These are phyloP conservation scores for Paratinospora sagittata DNA, from an alignment of 164 flowering plant species.

Conservation along the genomic window DNA sequence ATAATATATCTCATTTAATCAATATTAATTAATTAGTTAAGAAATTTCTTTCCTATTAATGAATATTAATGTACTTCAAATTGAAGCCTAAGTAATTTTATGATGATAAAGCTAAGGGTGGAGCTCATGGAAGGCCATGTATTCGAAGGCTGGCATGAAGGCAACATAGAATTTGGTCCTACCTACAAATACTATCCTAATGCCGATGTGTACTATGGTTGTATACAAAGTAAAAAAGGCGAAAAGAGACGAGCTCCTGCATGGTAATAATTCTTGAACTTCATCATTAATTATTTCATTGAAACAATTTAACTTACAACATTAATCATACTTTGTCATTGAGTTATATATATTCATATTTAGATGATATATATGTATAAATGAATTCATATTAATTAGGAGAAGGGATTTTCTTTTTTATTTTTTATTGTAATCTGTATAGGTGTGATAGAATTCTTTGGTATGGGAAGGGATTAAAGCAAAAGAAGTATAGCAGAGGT, in stretches of 20 bases:
- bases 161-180: slow-evolving; percentile 46
- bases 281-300: no score
- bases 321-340: no score
- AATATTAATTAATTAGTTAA: no score
- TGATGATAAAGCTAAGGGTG: slow-evolving; percentile 37
- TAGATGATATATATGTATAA: no score
- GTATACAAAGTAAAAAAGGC: slow-evolving; percentile 24
- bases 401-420: neutral
- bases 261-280: no score
- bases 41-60: neutral
- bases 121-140: slow-evolving; percentile 53
- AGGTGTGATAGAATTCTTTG: slow-evolving; percentile 39
- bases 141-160: slow-evolving; percentile 61
- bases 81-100: neutral
- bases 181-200: slow-evolving; percentile 55
- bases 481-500: slow-evolving; percentile 21
- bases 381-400: neutral
- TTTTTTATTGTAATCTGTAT: no score
- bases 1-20: no score
- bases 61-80: neutral
- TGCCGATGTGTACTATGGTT: slow-evolving; percentile 46
- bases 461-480: slow-evolving; percentile 31
- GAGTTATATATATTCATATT: no score
- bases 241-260: slow-evolving; percentile 60
- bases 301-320: no score